Evolutionary conservation across 805 yeast species (phyloP).

Genomic region (Lachancea kluyveri): DNA sequence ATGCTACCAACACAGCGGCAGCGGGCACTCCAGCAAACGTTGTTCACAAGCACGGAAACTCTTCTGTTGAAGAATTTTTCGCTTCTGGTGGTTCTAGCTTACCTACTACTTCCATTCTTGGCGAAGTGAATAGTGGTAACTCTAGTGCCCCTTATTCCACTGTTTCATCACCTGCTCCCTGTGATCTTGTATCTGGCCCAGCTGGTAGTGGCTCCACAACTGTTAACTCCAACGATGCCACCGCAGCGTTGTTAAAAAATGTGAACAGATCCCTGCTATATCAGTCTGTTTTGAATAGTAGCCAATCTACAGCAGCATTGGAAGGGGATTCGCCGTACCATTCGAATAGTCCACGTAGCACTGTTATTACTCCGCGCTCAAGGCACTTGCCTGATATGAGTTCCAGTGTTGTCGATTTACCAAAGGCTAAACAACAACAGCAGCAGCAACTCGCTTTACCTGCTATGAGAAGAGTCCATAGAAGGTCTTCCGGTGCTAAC

Average conservation of each 20-base stretch:
- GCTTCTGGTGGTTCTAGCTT: constrained; percentile 21
- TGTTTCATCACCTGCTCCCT: constrained; percentile 9
- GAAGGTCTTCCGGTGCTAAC: constrained; percentile 12
- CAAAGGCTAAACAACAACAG: constrained; percentile 24
- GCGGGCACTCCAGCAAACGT: constrained; percentile 21
- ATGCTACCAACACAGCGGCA: constrained; percentile 19
- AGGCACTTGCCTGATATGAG: constrained; percentile 28
- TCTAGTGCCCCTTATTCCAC: constrained; percentile 8
- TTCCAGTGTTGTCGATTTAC: constrained; percentile 26
- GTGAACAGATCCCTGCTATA: constrained; percentile 25
- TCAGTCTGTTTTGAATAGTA: constrained; percentile 19
- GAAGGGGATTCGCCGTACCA: constrained; percentile 15
- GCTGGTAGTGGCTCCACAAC: constrained; percentile 7
- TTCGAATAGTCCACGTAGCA: constrained; percentile 14
- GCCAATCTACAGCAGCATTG: constrained; percentile 15
- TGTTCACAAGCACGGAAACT: constrained; percentile 19
- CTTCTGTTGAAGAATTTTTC: constrained; percentile 51
- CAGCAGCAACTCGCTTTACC: constrained; percentile 25
- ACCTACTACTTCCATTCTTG: constrained; percentile 5
- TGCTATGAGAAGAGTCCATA: constrained; percentile 28
- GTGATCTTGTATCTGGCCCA: too few relatives aligned
- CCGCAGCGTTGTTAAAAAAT: constrained; percentile 22
- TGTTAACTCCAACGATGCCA: constrained; percentile 15
- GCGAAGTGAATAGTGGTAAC: constrained; percentile 3
- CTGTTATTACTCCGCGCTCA: constrained; percentile 32